phyloP scores from a whole-genome alignment of 371 early-diverging fungal genomes.

The Thermomucor indicae-seudaticae region DNA sequence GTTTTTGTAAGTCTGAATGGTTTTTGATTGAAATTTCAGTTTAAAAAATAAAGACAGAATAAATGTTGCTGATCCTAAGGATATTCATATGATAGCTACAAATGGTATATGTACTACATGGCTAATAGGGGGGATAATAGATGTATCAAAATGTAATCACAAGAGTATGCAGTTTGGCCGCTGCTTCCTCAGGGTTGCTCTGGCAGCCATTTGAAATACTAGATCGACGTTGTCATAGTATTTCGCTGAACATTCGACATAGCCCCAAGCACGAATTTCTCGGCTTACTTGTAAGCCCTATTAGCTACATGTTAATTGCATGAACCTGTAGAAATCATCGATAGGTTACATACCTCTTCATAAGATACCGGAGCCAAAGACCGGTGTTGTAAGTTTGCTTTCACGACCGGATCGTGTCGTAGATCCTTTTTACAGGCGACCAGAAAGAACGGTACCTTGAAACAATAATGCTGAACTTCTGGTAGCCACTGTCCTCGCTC shows the following conservation, averaged over 20 bases:
- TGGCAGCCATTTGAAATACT: conserved; percentile 81
- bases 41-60: background rate
- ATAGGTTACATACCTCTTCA: conserved; percentile 14
- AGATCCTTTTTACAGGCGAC: conserved; percentile 86
- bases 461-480: conserved; percentile 76
- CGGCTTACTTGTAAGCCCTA: conserved; percentile 66
- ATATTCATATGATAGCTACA: too few relatives aligned
- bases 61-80: background rate
- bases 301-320: conserved; percentile 47
- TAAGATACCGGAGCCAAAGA: conserved; percentile 80
- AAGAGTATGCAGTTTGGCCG: background rate
- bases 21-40: too few relatives aligned
- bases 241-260: conserved; percentile 90
- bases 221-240: conserved; percentile 77
- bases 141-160: background rate
- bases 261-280: conserved; percentile 73
- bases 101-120: background rate
- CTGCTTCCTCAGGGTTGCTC: conserved; percentile 54
- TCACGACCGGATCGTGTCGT: conserved; percentile 61
- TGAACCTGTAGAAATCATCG: too few relatives aligned
- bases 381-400: conserved; percentile 64
- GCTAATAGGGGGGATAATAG: background rate
- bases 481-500: conserved; percentile 67
- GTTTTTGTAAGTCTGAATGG: too few relatives aligned
- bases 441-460: conserved; percentile 71